Evolutionary conservation across 2,329 filamentous ascomycete species (phyloP).

Genomic region (Lasiodiplodia citricola): DNA sequence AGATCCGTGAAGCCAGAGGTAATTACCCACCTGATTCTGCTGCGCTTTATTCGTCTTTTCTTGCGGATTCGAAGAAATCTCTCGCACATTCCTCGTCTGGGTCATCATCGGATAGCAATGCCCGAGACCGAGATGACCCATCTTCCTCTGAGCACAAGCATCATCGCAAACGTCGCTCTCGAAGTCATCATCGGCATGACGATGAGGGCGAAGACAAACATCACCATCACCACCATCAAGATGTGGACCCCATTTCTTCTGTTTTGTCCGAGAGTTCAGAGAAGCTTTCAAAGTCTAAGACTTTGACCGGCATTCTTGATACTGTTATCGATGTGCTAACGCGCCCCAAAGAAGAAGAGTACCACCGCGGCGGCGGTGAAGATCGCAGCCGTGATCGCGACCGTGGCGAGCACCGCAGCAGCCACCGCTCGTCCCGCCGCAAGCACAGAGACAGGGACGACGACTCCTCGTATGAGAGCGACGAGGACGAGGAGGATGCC

Average conservation of each 20-base stretch:
- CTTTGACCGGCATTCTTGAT: constrained; percentile 14
- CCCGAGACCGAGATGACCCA: constrained; percentile 1
- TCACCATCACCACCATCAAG: constrained; percentile 2
- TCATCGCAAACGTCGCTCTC: constrained; percentile 11
- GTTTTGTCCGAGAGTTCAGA: constrained; percentile 6
- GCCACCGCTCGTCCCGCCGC: constrained; percentile 11
- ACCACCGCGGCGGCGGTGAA: constrained; percentile 3
- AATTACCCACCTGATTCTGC: constrained; percentile 48
- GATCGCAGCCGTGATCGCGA: constrained; percentile 7
- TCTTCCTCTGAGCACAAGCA: constrained; percentile 10
- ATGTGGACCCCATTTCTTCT: constrained; percentile 11
- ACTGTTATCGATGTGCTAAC: constrained; percentile 22
- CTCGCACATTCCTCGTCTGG: constrained; percentile 14
- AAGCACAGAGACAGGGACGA: constrained; percentile 16
- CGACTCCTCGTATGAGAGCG: constrained; percentile 14
- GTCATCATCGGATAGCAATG: constrained; percentile 3
- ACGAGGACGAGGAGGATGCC: constrained; percentile 9
- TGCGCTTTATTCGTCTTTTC: constrained; percentile 15
- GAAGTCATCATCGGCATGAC: neutral
- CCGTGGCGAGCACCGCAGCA: constrained; percentile 18
- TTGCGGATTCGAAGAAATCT: neutral
- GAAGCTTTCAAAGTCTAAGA: constrained; percentile 1
- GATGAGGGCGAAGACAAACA: neutral
- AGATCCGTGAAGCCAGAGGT: constrained; percentile 65
- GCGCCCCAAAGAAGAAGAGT: constrained; percentile 25